Evolutionary conservation across 2,329 filamentous ascomycete genomes (phyloP), one percentile per base, ranked within the genome.

Genomic region (Ophiosphaerella herpotricha): DNA sequence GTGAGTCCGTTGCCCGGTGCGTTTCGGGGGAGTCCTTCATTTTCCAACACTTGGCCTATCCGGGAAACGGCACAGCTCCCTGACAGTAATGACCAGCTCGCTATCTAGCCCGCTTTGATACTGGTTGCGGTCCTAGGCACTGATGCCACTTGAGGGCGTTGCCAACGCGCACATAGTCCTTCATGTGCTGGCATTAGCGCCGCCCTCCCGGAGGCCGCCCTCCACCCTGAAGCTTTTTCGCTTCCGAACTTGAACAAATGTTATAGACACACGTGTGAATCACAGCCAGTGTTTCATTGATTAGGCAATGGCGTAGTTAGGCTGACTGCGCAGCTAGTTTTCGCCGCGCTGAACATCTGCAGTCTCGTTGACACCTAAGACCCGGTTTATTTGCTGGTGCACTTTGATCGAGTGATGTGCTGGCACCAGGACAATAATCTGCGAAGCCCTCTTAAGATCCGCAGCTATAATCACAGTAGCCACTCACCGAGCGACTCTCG

Each of bases 311-410:
- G 31, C 34, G 37, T 24, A 21, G 13, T 26, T 23, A 45, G 42
- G 42, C 42, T 45, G 34, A 37, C 14, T 45, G 33, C 33, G 42
- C 23, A 45, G 35, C 35, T 9, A 45, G n/a, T 42, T 42, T 31
- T 14, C 32, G 39, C 26, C 7, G 16, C 33, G n/a, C 16, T 21
- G 11, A 14, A 37, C 18, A 43, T 24, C 21, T 43, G 18, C 23
- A 24, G 41, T 21, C 16, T 18, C 9, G 12, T 12, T 36, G 33
- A 24, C 42, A 31, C n/a, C 14, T 21, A 26, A 36, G 26, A 21
- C 26, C 14, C 32, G 31, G 35, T 43, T 14, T 26, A 24, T 34
- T 18, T 33, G n/a, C 39, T 23, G 16, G 14, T 32, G 39, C 39
- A 26, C 16, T 29, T 35, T 11, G 24, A 14, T 18, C 39, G 14